Base-by-base conservation (phyloP, 805 yeast species). In the Kregervanrija pseudodelftensis region DNA sequence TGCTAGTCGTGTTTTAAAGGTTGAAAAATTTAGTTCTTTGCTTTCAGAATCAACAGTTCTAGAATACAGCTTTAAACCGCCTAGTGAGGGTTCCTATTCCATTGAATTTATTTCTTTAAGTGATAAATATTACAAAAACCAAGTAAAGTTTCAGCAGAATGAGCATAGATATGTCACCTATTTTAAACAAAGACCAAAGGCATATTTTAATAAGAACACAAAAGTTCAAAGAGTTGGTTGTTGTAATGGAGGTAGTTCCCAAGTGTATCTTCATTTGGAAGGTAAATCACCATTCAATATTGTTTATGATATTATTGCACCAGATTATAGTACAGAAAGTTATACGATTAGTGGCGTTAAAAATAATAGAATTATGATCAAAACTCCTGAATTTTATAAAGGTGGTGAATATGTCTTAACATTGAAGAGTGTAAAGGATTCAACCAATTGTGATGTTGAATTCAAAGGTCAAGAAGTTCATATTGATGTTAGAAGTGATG, bases 201-300 rank as follows among this genome's bases (percentile, higher is more conserved):
- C 80, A 0, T 63, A 58, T 22, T 64, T 74, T 22, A 46, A 51
- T n/a, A 51, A 59, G 28, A 36, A 39, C 2, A 39, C 51, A 15
- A 54, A 49, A 5, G 48, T 51, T 5, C 48, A 52, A 34, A 58
- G 47, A 15, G 8, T 54, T 5, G 41, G 48, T 40, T 51, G 62
- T 13, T 66, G 70, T 47, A 55, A 63, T 47, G 66, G 64, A 5
- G 57, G 51, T 3, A 47, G 48, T 7, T 68, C 67, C 2, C 56
- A 69, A 2, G 63, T 85, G 4, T 80, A 82, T 0, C 70, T 91
- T 4, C 58, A 61, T 9, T 73, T 93, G 16, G 79, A 76, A 40
- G 99, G 99, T 11, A 80, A 80, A 51, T 76, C 84, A 0, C 98
- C 98, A 4, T 87, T 83, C 53, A 67, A 74, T 2, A 69, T 93